Conservation (phyloP, 2,329 filamentous ascomycete genomes). For the Aspergillus quadricinctus region DNA sequence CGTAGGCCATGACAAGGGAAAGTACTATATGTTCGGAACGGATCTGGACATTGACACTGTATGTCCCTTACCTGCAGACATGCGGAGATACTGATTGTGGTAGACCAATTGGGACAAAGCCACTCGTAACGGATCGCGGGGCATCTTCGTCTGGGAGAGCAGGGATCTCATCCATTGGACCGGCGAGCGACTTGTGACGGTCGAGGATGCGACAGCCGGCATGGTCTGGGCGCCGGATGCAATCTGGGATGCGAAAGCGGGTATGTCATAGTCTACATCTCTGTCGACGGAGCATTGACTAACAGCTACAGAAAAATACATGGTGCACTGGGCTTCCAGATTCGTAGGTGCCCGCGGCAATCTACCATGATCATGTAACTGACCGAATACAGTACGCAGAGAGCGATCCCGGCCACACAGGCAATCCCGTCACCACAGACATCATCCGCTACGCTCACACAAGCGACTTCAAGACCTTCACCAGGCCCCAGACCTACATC, state of each 20-base stretch:
- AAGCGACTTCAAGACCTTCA: conserved; percentile 13
- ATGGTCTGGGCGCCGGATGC: conserved; percentile 16
- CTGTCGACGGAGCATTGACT: neutral
- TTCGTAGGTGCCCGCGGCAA: neutral
- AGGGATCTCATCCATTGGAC: conserved; percentile 11
- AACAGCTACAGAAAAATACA: conserved; percentile 5
- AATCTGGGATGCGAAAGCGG: conserved; percentile 10
- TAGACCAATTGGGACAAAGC: conserved; percentile 12
- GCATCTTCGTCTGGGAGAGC: conserved; percentile 14
- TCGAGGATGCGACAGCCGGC: conserved; percentile 11
- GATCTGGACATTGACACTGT: conserved; percentile 12
- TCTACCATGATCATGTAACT: too few relatives aligned
- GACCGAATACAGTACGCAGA: conserved; percentile 4
- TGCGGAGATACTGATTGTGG: neutral
- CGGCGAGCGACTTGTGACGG: conserved; percentile 6
- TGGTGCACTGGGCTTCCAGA: conserved; percentile 14
- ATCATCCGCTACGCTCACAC: conserved; percentile 13
- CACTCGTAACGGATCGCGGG: conserved; percentile 8
- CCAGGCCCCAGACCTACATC: conserved; percentile 8
- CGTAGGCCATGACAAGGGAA: conserved; percentile 6
- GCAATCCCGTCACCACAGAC: conserved; percentile 2
- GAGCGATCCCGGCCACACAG: conserved; percentile 6
- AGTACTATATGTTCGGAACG: conserved; percentile 14
- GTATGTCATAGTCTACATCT: neutral
- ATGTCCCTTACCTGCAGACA: too few relatives aligned